Conservation (phyloP, 2,329 filamentous ascomycete species). For the Fusarium sp. region DNA sequence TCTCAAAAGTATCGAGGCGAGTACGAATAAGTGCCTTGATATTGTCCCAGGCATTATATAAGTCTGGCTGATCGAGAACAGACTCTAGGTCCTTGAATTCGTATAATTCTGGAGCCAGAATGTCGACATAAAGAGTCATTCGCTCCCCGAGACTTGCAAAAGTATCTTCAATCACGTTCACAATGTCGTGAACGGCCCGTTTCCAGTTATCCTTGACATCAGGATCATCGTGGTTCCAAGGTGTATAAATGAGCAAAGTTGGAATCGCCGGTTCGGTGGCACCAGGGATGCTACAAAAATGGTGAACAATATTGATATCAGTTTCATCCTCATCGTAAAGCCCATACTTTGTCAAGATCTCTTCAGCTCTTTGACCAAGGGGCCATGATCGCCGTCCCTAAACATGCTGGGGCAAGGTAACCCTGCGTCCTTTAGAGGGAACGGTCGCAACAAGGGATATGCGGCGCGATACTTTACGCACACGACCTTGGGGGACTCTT, state of each 20-base stretch:
- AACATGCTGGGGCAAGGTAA: background rate
- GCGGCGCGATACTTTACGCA: background rate
- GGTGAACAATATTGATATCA: no score
- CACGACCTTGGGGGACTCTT: no score
- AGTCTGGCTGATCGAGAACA: background rate
- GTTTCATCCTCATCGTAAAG: no score
- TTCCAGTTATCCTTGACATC: background rate
- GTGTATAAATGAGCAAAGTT: no score
- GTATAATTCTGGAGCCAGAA: background rate
- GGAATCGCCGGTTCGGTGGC: no score
- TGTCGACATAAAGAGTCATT: background rate
- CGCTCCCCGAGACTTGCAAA: no score
- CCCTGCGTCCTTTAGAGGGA: background rate
- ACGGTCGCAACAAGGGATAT: background rate
- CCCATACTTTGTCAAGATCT: no score
- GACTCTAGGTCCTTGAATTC: background rate
- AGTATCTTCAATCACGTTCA: background rate
- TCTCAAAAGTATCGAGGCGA: background rate
- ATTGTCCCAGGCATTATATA: background rate
- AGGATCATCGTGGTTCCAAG: no score
- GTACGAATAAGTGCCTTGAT: background rate
- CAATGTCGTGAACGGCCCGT: background rate
- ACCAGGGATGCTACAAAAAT: no score
- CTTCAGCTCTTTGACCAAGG: no score
- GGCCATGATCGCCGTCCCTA: no score